These are phyloP conservation scores for Solanum lycopersicoides DNA, from an alignment of 257 asterid species.

Conservation along the genomic window DNA sequence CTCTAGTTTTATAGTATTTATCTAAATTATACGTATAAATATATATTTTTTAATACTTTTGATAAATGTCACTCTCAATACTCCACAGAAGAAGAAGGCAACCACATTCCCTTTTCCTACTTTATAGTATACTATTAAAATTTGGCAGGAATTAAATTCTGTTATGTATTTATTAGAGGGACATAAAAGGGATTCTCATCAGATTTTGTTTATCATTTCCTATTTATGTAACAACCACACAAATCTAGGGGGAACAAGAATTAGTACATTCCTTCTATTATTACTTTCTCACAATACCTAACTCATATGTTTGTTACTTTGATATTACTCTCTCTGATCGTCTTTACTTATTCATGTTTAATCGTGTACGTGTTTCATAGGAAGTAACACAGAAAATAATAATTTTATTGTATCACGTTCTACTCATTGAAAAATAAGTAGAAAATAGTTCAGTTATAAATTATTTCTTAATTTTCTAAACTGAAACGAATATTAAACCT, in stretches of 20 bases:
- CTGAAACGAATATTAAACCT: no score
- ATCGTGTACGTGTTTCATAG: accelerated
- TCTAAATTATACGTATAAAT: not conserved
- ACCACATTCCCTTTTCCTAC: not conserved
- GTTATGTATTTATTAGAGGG: not conserved
- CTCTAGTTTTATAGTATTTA: not conserved
- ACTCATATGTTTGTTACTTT: not conserved
- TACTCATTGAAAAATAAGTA: not conserved
- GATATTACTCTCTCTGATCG: accelerated
- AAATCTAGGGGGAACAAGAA: not conserved
- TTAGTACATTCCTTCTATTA: not conserved
- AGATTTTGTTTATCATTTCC: not conserved
- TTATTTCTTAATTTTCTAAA: no score
- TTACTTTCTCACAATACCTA: not conserved
- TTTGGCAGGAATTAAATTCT: not conserved
- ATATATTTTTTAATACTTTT: not conserved
- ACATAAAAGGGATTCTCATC: not conserved
- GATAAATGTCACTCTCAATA: not conserved
- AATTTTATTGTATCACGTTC: not conserved
- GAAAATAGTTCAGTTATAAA: not conserved
- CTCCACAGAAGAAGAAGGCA: not conserved
- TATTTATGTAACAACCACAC: not conserved
- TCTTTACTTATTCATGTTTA: not conserved
- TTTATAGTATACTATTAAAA: not conserved
- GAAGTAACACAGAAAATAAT: not conserved